phyloP scores from a whole-genome alignment of 148 eudicot genomes.

The Chenopodium suecicum region DNA sequence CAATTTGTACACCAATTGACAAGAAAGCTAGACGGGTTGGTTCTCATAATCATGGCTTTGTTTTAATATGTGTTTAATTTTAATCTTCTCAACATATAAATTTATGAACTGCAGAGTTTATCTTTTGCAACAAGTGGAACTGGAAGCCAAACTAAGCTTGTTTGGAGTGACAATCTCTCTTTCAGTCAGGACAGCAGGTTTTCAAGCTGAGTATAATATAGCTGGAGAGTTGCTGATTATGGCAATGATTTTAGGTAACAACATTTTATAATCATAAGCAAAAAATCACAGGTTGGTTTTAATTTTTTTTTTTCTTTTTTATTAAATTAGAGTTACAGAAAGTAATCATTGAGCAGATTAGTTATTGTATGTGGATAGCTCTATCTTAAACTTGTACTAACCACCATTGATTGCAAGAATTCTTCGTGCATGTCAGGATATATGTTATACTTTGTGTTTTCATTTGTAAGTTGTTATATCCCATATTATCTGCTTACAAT shows the following conservation, averaged over 20 bases:
- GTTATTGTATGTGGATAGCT: slow-evolving; percentile 6
- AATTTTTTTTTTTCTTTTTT: neutral
- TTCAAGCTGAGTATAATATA: slow-evolving; percentile 9
- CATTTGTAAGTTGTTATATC: neutral
- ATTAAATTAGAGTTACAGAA: neutral
- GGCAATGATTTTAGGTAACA: slow-evolving; percentile 12
- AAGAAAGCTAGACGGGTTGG: slow-evolving; percentile 83
- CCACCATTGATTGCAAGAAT: neutral
- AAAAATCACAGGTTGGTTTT: slow-evolving; percentile 21
- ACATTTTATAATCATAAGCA: neutral
- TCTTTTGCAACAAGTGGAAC: slow-evolving; percentile 64
- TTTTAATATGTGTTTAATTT: neutral
- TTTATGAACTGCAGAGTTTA: slow-evolving; percentile 54
- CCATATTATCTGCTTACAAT: neutral
- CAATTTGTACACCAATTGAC: slow-evolving; percentile 71
- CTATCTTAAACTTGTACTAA: slow-evolving; percentile 9
- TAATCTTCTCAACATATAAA: neutral
- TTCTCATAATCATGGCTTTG: slow-evolving; percentile 13
- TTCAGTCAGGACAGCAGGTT: slow-evolving; percentile 21
- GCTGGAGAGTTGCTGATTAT: neutral
- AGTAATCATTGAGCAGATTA: slow-evolving; percentile 9
- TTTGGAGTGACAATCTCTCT: slow-evolving; percentile 55
- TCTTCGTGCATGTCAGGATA: slow-evolving; percentile 1
- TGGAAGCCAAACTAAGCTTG: slow-evolving; percentile 78
- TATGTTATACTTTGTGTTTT: neutral